Percentiles rank a stretch among this genome's conserved stretches.
Conservation (phyloP, 768 basidiomycete species). For the Hemileccinum rubropunctum region DNA sequence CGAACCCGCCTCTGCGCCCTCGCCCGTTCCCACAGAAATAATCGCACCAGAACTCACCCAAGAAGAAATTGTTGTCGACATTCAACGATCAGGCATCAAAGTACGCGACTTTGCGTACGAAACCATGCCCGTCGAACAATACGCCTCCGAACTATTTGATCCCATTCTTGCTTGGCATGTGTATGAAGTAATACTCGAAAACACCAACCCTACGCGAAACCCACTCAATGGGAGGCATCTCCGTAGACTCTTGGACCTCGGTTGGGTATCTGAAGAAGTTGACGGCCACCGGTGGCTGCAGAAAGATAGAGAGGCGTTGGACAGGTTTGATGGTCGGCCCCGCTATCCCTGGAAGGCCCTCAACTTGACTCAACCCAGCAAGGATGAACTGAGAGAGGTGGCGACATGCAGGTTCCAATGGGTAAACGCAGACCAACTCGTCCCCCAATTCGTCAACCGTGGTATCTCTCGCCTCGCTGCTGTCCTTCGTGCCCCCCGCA, state of each 20-base stretch:
- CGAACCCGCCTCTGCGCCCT: slow-evolving; percentile 23
- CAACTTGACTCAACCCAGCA: slow-evolving; percentile 23
- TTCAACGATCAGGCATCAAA: slow-evolving; percentile 28
- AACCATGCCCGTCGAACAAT: slow-evolving; percentile 10
- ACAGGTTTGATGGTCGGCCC: slow-evolving; percentile 22
- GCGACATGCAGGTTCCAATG: slow-evolving; percentile 29
- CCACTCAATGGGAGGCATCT: slow-evolving; percentile 23
- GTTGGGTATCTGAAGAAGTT: slow-evolving; percentile 24
- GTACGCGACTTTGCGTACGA: slow-evolving; percentile 34
- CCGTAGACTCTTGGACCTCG: slow-evolving; percentile 29
- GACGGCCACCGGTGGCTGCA: slow-evolving; percentile 25
- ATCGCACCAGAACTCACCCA: slow-evolving; percentile 31
- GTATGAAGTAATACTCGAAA: slow-evolving; percentile 27
- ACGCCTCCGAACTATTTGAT: slow-evolving; percentile 29
- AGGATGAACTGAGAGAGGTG: slow-evolving; percentile 24
- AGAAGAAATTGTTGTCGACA: slow-evolving; percentile 33
- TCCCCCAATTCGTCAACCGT: slow-evolving; percentile 25
- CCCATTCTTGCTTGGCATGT: slow-evolving; percentile 30
- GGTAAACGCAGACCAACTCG: slow-evolving; percentile 32
- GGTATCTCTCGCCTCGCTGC: slow-evolving; percentile 18
- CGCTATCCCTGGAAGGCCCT: slow-evolving; percentile 29
- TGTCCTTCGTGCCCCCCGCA: slow-evolving; percentile 6
- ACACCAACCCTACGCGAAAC: slow-evolving; percentile 15
- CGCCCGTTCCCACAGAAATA: slow-evolving; percentile 34
- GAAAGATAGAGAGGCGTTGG: slow-evolving; percentile 26